Conservation (phyloP, 768 basidiomycete species). For the Leucogyrophana mollusca region DNA sequence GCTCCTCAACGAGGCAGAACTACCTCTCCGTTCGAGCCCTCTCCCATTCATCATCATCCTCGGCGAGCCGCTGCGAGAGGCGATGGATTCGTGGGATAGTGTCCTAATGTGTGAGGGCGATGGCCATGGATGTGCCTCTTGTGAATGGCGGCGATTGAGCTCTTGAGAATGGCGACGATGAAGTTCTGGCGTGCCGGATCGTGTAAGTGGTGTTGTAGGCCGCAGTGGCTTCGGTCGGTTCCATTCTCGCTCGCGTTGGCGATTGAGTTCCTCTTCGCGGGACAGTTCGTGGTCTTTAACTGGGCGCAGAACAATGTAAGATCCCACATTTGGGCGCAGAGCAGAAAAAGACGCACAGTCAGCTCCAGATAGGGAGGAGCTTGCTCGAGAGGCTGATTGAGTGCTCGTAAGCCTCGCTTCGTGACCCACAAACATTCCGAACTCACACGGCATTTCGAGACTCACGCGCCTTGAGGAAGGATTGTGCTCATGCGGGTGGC, state of each 20-base stretch:
- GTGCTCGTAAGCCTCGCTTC: not conserved
- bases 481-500: conserved; percentile 2
- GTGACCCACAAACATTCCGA: too few relatives aligned
- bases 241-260: conserved; percentile 51
- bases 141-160: conserved; percentile 17
- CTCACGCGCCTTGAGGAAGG: conserved; percentile 8
- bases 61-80: conserved; percentile 9
- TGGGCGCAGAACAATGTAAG: conserved; percentile 8
- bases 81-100: conserved; percentile 13
- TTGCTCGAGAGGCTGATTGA: conserved; percentile 27
- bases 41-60: conserved; percentile 7
- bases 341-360: conserved; percentile 26
- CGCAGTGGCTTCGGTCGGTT: conserved; percentile 30
- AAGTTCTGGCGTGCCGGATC: conserved; percentile 22
- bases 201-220: conserved; percentile 16
- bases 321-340: too few relatives aligned
- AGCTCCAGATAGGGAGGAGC: conserved; percentile 19
- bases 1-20: conserved; percentile 40
- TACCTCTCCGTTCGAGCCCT: conserved; percentile 28
- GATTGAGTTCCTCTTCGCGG: conserved; percentile 27
- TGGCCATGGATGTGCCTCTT: conserved; percentile 2
- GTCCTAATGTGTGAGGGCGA: conserved; percentile 22
- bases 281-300: conserved; percentile 29
- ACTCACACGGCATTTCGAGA: conserved; percentile 18
- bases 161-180: conserved; percentile 28